phyloP scores from a whole-genome alignment of 1,284 basidiomycete species.

The Ceratobasidium sp. region DNA sequence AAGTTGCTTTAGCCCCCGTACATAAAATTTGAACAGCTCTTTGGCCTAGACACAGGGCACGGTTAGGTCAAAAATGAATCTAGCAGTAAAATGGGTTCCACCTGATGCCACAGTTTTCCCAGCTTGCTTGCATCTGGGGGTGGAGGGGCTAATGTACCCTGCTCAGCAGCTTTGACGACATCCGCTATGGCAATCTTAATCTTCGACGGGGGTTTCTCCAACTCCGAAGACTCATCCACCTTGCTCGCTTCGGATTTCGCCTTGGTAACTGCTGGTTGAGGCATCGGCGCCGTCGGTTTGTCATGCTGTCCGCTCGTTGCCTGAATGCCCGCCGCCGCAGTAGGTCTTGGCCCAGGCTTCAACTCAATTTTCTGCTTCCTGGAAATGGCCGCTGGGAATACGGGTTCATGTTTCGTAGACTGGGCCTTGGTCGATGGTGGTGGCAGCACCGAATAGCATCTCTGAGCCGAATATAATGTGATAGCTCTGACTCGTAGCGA shows the following conservation, averaged over 20 bases:
- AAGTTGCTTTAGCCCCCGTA: slow-evolving; percentile 70
- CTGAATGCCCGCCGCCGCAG: background rate
- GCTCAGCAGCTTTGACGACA: slow-evolving; percentile 64
- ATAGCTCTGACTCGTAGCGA: too few species aligned
- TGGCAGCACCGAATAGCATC: slow-evolving; percentile 15
- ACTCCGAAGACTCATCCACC: background rate
- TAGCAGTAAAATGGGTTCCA: slow-evolving; percentile 48
- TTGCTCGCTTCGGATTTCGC: too few species aligned
- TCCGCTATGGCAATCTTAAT: slow-evolving; percentile 65
- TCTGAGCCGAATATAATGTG: slow-evolving; percentile 1
- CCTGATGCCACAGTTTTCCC: slow-evolving; percentile 65
- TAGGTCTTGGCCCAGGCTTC: slow-evolving; percentile 27
- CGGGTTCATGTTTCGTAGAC: slow-evolving; percentile 8
- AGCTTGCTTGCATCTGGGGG: slow-evolving; percentile 64
- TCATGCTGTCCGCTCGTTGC: background rate
- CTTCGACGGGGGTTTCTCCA: slow-evolving; percentile 10
- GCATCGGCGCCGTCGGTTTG: background rate
- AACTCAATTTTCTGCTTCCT: slow-evolving; percentile 31
- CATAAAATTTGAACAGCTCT: slow-evolving; percentile 73
- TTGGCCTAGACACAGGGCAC: slow-evolving; percentile 40
- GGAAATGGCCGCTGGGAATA: slow-evolving; percentile 11
- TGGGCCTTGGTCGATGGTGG: slow-evolving; percentile 13
- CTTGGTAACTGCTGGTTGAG: background rate
- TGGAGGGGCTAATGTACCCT: slow-evolving; percentile 69
- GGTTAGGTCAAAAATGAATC: slow-evolving; percentile 6